A percentile compares a stretch with the other conserved stretches of the same genome.
phyloP scores from a whole-genome alignment of 2,329 filamentous ascomycete species.

The Nothophaeocryptopus gaeumannii region DNA sequence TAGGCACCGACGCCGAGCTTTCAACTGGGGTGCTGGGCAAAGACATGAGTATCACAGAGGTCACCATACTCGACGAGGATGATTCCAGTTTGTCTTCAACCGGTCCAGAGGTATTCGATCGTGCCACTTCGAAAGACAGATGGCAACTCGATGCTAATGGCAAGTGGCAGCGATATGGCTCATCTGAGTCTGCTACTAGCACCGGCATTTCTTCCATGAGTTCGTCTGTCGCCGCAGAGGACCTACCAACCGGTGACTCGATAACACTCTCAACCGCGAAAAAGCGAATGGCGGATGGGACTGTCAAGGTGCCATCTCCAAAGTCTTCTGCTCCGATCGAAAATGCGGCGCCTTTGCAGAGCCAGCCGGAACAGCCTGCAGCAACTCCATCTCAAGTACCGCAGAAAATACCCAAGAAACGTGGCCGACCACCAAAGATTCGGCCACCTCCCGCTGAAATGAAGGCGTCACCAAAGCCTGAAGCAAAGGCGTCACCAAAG shows the following conservation, averaged over 20 bases:
- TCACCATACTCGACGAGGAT: slow-evolving; percentile 25
- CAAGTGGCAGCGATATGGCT: slow-evolving; percentile 34
- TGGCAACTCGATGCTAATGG: slow-evolving; percentile 31
- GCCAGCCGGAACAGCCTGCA: not conserved
- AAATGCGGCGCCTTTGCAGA: not conserved
- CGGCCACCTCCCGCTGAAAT: slow-evolving; percentile 20
- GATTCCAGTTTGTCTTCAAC: slow-evolving; percentile 34
- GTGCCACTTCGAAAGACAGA: slow-evolving; percentile 18
- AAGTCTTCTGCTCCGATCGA: slow-evolving; percentile 1
- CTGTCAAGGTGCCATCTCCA: slow-evolving; percentile 22
- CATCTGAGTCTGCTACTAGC: slow-evolving; percentile 34
- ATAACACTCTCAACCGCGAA: slow-evolving; percentile 13
- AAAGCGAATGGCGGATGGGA: slow-evolving; percentile 33
- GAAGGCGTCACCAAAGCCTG: slow-evolving; percentile 5
- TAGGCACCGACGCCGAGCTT: slow-evolving; percentile 13
- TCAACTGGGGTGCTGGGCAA: slow-evolving; percentile 12
- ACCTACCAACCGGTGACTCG: slow-evolving; percentile 12
- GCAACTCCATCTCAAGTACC: slow-evolving; percentile 13
- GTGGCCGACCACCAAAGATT: slow-evolving; percentile 33
- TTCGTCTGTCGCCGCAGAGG: slow-evolving; percentile 32
- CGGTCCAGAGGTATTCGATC: slow-evolving; percentile 32
- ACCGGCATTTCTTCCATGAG: slow-evolving; percentile 35
- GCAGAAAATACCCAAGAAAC: slow-evolving; percentile 25
- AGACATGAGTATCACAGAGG: slow-evolving; percentile 18
- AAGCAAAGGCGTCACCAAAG: slow-evolving; percentile 15